Conservation (phyloP, 176 grass and related monocot genomes). For the Eremochloa ophiuroides region DNA sequence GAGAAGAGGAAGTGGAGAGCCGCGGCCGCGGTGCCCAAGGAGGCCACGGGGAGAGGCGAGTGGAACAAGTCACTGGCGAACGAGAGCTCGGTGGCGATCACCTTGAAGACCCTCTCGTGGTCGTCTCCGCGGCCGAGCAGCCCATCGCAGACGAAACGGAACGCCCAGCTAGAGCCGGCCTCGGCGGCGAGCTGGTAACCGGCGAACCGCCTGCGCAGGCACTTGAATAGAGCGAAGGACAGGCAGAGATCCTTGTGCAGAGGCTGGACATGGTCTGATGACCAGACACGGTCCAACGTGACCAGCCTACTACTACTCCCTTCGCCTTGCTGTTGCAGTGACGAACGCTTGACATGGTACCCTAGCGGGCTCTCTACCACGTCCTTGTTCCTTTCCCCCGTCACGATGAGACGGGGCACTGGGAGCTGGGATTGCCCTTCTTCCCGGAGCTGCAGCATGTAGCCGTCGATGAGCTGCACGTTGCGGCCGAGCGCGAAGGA, state of each 20-base stretch:
- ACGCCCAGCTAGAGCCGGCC: neutral
- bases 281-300: neutral
- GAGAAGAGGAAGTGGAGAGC: neutral
- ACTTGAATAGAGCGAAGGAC: slow-evolving; percentile 1
- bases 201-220: slow-evolving; percentile 2
- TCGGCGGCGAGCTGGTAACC: neutral
- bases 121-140: neutral
- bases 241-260: neutral
- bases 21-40: neutral
- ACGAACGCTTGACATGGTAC: neutral
- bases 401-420: neutral
- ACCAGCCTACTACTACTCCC: neutral
- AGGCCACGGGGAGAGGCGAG: neutral
- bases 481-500: slow-evolving; percentile 5
- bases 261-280: neutral
- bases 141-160: neutral
- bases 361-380: neutral
- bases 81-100: neutral
- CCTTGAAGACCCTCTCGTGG: neutral
- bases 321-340: neutral
- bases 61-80: neutral
- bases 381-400: neutral
- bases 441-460: neutral
- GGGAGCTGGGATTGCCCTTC: neutral
- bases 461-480: neutral